phyloP scores from a whole-genome alignment of 345 rosid species.

The Brassica incana region DNA sequence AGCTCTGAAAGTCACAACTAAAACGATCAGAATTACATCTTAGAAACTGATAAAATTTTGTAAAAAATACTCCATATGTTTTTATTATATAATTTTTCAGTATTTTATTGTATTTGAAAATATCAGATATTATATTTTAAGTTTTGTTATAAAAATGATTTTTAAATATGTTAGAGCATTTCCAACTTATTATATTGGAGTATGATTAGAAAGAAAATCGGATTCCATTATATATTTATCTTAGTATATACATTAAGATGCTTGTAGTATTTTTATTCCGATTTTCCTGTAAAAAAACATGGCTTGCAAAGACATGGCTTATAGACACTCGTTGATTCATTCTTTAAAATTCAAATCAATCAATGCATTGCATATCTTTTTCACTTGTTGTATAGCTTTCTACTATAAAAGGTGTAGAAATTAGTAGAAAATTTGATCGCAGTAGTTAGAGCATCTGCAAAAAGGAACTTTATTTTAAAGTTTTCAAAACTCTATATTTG shows the following conservation, averaged over 20 bases:
- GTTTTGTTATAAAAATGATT: background rate
- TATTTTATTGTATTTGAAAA: background rate
- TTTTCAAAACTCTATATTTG: no score
- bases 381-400: background rate
- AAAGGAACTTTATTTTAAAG: no score
- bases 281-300: background rate
- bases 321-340: constrained; percentile 23
- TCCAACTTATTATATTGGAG: no score
- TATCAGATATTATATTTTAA: background rate
- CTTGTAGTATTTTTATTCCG: background rate
- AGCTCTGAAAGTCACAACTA: background rate
- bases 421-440: background rate
- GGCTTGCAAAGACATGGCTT: background rate
- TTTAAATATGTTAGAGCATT: no score
- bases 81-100: no score
- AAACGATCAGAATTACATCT: background rate
- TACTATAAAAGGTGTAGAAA: background rate
- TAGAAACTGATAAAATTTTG: background rate
- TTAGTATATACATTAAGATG: background rate
- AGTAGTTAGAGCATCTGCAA: constrained; percentile 2
- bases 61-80: background rate
- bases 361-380: background rate
- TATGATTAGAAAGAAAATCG: no score
- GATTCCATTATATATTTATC: no score
- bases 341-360: constrained; percentile 14